A percentile compares a stretch with the other conserved stretches of the same genome.
Conservation (phyloP, 257 asterid species). For the Catharanthus roseus region DNA sequence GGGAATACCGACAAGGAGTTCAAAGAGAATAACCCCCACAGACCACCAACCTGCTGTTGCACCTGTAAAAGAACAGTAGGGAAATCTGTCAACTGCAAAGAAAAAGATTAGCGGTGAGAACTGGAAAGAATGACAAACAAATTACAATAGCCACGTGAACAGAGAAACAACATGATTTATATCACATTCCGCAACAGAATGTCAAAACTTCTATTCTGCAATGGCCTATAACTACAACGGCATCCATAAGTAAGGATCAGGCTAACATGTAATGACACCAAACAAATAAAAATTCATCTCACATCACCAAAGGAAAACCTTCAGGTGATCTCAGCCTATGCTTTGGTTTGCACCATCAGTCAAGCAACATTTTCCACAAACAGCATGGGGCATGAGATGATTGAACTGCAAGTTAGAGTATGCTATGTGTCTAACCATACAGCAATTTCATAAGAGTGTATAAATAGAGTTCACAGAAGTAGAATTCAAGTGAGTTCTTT, state of each 20-base stretch:
- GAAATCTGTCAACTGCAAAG: constrained; percentile 88
- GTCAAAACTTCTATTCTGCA: background rate
- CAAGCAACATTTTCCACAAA: background rate
- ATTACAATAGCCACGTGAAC: constrained; percentile 8
- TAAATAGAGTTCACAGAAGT: background rate
- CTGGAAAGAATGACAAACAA: constrained; percentile 10
- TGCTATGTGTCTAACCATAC: background rate
- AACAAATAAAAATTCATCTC: background rate
- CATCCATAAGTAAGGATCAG: background rate
- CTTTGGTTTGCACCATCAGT: background rate
- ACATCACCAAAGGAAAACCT: background rate
- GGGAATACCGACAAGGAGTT: constrained; percentile 82
- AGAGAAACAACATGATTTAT: background rate
- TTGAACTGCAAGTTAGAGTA: background rate
- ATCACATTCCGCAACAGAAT: background rate
- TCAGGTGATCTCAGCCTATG: background rate
- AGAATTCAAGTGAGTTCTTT: background rate
- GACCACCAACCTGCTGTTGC: constrained; percentile 99
- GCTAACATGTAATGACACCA: background rate
- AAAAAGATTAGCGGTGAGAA: constrained; percentile 37
- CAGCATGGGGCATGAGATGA: background rate
- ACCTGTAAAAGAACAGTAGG: constrained; percentile 37
- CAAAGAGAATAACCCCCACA: constrained; percentile 81
- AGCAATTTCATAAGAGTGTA: background rate
- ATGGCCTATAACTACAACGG: background rate